A percentile compares a stretch with the other conserved stretches of the same genome.
Evolutionary conservation across 371 early-diverging fungal genomes (phyloP).

Genomic region (Phascolomyces articulosus): DNA sequence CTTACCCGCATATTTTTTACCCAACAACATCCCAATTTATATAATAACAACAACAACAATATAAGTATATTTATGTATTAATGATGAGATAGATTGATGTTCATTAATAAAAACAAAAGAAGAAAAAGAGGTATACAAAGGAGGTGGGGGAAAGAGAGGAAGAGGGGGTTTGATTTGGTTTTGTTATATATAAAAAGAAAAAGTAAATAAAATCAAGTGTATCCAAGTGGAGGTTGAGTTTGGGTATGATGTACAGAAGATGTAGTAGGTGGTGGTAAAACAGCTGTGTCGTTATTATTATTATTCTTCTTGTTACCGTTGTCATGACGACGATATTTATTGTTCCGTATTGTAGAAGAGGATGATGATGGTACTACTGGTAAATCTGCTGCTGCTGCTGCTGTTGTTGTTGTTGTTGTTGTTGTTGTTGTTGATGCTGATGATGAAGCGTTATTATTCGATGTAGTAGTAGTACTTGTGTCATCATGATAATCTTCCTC

Average conservation of each 20-base stretch:
- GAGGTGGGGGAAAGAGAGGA: neutral
- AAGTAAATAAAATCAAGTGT: slow-evolving; percentile 12
- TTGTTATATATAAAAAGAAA: too few species aligned
- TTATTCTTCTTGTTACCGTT: neutral
- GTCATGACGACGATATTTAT: slow-evolving; percentile 21
- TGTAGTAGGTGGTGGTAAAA: neutral
- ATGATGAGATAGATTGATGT: too few species aligned
- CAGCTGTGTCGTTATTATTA: neutral
- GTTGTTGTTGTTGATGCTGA: neutral
- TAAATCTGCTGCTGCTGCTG: too few species aligned
- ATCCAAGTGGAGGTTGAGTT: slow-evolving; percentile 4
- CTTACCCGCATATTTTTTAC: neutral
- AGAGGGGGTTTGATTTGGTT: neutral
- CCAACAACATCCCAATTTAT: neutral
- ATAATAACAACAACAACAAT: too few species aligned
- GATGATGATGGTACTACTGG: neutral
- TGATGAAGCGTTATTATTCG: neutral
- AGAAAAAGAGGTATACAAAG: neutral
- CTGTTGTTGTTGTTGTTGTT: neutral
- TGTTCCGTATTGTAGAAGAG: neutral
- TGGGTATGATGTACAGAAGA: slow-evolving; percentile 4
- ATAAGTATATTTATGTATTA: too few species aligned
- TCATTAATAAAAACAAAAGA: neutral
- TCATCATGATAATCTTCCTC: neutral
- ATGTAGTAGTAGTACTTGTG: neutral